phyloP scores from a whole-genome alignment of 2,329 filamentous ascomycete species.

The Arthrobotrys sinensis region DNA sequence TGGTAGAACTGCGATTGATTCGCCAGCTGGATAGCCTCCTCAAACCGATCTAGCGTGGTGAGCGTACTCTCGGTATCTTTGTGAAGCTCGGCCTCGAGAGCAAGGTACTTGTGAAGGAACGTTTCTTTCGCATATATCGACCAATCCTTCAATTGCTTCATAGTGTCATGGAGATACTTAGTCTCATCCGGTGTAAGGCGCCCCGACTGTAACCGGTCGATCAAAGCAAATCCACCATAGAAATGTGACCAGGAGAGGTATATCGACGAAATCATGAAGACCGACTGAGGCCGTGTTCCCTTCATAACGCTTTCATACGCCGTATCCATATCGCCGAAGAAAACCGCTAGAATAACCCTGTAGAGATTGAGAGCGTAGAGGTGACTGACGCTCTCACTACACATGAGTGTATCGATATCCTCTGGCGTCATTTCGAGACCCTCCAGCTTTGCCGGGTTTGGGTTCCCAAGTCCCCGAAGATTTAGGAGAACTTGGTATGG shows the following conservation, averaged over 20 bases:
- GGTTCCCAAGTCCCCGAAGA: slow-evolving; percentile 63
- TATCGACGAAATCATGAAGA: slow-evolving; percentile 61
- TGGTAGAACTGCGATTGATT: slow-evolving; percentile 63
- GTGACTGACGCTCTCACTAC: slow-evolving; percentile 64
- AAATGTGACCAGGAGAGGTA: slow-evolving; percentile 64
- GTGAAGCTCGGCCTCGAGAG: slow-evolving; percentile 63
- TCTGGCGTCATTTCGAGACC: slow-evolving; percentile 62
- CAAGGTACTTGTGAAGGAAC: slow-evolving; percentile 64
- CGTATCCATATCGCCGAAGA: slow-evolving; percentile 63
- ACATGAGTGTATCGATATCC: slow-evolving; percentile 61
- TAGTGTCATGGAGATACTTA: slow-evolving; percentile 61
- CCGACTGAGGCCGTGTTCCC: slow-evolving; percentile 61
- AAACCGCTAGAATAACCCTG: slow-evolving; percentile 62
- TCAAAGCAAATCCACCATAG: slow-evolving; percentile 63
- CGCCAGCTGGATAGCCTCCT: slow-evolving; percentile 64
- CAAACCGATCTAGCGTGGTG: slow-evolving; percentile 64
- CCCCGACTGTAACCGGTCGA: slow-evolving; percentile 61
- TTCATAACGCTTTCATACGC: slow-evolving; percentile 63
- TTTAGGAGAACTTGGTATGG: slow-evolving; percentile 64
- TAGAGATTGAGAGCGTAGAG: slow-evolving; percentile 64
- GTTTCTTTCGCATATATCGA: slow-evolving; percentile 63
- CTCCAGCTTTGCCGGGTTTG: slow-evolving; percentile 63
- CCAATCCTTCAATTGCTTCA: slow-evolving; percentile 63
- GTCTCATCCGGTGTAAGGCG: slow-evolving; percentile 62
- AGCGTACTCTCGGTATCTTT: slow-evolving; percentile 62